Conservation (phyloP, 495 filamentous ascomycete genomes). For the Parachaetomium inaequale region DNA sequence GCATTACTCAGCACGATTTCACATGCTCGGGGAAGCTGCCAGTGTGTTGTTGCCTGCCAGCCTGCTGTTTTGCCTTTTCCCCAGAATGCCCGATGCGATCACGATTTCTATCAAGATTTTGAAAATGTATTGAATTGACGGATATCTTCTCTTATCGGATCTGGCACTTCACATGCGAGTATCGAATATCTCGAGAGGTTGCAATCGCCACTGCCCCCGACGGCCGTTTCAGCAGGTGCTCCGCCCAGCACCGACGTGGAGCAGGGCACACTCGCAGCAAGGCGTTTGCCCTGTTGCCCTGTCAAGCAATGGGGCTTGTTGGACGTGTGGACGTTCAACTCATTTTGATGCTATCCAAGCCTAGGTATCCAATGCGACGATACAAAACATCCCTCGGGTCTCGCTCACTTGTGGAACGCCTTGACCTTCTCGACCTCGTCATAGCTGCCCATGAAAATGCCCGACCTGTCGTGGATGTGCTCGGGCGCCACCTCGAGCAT, state of each 20-base stretch:
- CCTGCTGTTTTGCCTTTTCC: neutral
- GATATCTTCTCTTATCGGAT: neutral
- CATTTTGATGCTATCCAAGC: neutral
- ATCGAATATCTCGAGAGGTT: neutral
- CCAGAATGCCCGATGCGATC: neutral
- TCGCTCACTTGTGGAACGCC: slow-evolving; percentile 49
- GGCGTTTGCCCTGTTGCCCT: neutral
- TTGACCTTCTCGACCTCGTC: slow-evolving; percentile 97
- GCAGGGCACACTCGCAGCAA: neutral
- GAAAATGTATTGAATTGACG: neutral
- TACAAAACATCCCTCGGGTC: neutral
- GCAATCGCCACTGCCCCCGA: neutral
- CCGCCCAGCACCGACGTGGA: neutral
- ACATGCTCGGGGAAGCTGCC: slow-evolving; percentile 22
- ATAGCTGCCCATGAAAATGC: slow-evolving; percentile 92
- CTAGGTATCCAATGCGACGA: neutral
- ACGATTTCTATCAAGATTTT: no score
- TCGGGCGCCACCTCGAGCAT: slow-evolving; percentile 89
- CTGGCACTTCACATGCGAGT: neutral
- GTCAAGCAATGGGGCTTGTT: no score
- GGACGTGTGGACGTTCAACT: no score
- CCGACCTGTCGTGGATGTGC: slow-evolving; percentile 90
- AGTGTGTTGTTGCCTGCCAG: neutral
- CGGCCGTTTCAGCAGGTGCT: neutral
- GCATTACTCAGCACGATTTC: slow-evolving; percentile 21